Conservation (phyloP, 2,329 filamentous ascomycete genomes). For the Talaromyces sp. region DNA sequence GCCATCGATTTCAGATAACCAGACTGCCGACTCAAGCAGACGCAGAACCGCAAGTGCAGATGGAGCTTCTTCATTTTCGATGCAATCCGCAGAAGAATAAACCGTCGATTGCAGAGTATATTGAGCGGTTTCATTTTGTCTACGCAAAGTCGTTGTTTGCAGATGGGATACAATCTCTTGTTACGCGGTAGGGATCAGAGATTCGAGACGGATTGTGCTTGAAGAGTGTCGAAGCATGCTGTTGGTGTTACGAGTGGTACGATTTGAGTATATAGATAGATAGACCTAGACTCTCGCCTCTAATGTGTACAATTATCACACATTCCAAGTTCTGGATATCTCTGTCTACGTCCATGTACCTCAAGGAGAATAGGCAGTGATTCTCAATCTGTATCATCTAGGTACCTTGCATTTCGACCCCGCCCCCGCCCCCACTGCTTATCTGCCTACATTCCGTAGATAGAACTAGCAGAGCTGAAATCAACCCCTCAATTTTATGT, state of each 20-base stretch:
- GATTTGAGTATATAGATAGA: neutral
- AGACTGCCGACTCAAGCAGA: conserved; percentile 1
- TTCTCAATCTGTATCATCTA: neutral
- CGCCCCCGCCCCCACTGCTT: neutral
- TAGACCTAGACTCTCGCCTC: neutral
- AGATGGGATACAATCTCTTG: conserved; percentile 15
- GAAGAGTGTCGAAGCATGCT: neutral
- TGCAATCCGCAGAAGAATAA: conserved; percentile 22
- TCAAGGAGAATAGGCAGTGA: neutral
- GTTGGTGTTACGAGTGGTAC: neutral
- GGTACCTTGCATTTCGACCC: neutral
- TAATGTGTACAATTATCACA: neutral
- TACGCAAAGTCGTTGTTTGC: conserved; percentile 20
- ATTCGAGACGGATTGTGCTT: neutral
- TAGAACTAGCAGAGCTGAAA: neutral
- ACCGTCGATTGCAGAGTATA: conserved; percentile 13
- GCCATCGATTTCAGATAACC: conserved; percentile 21
- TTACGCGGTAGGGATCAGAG: neutral
- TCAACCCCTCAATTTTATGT: neutral
- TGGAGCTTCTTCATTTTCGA: conserved; percentile 20
- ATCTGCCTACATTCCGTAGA: neutral
- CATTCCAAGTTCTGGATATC: neutral
- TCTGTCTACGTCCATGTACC: neutral
- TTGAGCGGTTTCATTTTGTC: conserved; percentile 16
- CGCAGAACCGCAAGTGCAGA: conserved; percentile 10